A percentile compares a stretch with the other conserved stretches of the same genome.
phyloP scores from a whole-genome alignment of 1,284 basidiomycete genomes.

The Mycena citricolor region DNA sequence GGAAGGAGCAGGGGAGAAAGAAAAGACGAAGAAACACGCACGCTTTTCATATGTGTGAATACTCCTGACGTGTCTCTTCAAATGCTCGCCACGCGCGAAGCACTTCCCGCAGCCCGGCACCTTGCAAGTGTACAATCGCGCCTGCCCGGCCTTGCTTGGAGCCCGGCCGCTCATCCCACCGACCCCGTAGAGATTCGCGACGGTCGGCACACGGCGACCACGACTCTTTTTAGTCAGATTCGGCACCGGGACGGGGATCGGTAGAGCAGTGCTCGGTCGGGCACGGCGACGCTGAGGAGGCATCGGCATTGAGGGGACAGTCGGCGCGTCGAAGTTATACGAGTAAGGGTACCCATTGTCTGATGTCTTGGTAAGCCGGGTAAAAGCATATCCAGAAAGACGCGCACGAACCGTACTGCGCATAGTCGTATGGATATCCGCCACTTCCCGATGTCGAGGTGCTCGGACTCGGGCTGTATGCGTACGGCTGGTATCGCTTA shows the following conservation, averaged over 20 bases:
- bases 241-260: constrained; percentile 66
- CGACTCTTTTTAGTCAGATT: constrained; percentile 73
- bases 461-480: constrained; percentile 23
- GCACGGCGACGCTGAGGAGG: constrained; percentile 30
- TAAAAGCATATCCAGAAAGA: background rate
- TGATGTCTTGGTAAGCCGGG: background rate
- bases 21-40: constrained; percentile 38
- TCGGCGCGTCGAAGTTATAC: background rate
- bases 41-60: constrained; percentile 84
- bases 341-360: background rate
- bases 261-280: constrained; percentile 39
- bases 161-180: constrained; percentile 4
- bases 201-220: constrained; percentile 67
- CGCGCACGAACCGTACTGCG: constrained; percentile 51
- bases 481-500: constrained; percentile 13
- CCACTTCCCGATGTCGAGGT: constrained; percentile 27
- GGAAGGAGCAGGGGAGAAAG: constrained; percentile 6
- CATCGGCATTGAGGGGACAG: background rate
- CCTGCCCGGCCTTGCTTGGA: constrained; percentile 22
- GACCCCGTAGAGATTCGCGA: constrained; percentile 24
- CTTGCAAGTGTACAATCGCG: constrained; percentile 65
- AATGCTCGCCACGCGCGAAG: constrained; percentile 75
- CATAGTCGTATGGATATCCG: constrained; percentile 54
- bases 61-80: constrained; percentile 75
- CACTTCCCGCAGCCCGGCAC: constrained; percentile 78